Conservation (phyloP, 1,139 yeast species). For the Candida sanyaensis region DNA sequence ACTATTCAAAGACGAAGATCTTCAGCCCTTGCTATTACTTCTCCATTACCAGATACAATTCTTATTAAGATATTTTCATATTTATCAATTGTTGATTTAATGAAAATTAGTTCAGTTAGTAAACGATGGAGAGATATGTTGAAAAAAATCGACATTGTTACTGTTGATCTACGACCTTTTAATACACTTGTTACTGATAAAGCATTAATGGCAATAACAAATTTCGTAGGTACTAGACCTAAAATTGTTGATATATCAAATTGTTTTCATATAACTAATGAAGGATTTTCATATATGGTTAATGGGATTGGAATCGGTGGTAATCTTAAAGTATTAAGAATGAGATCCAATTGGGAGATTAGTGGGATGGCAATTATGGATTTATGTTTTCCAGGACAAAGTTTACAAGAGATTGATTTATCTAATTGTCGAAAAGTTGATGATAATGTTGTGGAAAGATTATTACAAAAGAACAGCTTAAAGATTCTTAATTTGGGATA, state of each 20-base stretch:
- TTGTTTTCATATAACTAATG: constrained; percentile 77
- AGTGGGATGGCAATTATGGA: constrained; percentile 84
- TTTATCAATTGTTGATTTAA: constrained; percentile 54
- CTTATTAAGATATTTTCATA: constrained; percentile 54
- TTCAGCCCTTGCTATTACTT: constrained; percentile 51
- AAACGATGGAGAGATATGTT: constrained; percentile 68
- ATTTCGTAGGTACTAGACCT: constrained; percentile 73
- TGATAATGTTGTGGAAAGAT: constrained; percentile 67
- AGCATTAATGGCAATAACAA: constrained; percentile 57
- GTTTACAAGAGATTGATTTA: constrained; percentile 60
- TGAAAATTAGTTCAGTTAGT: constrained; percentile 58
- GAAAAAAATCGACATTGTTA: neutral
- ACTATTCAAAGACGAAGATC: constrained; percentile 52
- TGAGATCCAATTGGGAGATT: constrained; percentile 77
- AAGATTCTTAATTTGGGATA: constrained; percentile 60
- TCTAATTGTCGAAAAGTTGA: constrained; percentile 74
- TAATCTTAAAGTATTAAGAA: constrained; percentile 50
- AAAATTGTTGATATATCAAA: constrained; percentile 61
- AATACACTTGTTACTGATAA: constrained; percentile 39
- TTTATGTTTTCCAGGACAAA: constrained; percentile 63
- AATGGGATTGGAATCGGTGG: constrained; percentile 73
- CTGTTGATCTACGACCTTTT: constrained; percentile 23
- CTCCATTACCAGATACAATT: constrained; percentile 60
- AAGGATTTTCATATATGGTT: constrained; percentile 69
- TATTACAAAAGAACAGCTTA: constrained; percentile 56